Percentiles rank a stretch among this genome's conserved stretches.
Conservation (phyloP, 805 yeast genomes). For the Candida sithepensis region DNA sequence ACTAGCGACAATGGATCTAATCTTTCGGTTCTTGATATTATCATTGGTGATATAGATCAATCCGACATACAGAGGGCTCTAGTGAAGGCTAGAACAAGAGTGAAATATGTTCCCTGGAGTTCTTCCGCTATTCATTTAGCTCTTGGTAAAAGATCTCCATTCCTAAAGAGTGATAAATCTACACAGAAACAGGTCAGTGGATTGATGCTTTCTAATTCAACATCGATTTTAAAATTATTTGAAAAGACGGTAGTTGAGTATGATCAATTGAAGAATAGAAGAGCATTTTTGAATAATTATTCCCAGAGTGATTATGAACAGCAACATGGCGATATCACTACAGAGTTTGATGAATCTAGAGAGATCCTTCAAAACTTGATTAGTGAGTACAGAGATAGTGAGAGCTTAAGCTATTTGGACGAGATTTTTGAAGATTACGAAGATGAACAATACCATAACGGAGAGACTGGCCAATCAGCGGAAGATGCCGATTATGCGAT, state of each 20-base stretch:
- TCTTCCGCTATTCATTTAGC: constrained; percentile 78
- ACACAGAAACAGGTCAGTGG: constrained; percentile 62
- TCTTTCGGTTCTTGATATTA: constrained; percentile 66
- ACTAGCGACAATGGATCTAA: constrained; percentile 42
- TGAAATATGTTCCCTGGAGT: constrained; percentile 83
- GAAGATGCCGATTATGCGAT: constrained; percentile 1
- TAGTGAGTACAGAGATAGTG: constrained; percentile 44
- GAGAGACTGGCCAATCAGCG: not conserved
- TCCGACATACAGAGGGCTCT: constrained; percentile 69
- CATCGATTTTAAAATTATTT: constrained; percentile 67
- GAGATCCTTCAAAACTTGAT: constrained; percentile 32
- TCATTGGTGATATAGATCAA: constrained; percentile 66
- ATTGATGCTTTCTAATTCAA: constrained; percentile 76
- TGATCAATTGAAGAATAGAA: constrained; percentile 72
- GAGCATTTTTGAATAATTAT: constrained; percentile 83
- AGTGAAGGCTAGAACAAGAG: constrained; percentile 58
- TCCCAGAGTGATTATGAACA: constrained; percentile 43
- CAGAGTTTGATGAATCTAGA: constrained; percentile 36
- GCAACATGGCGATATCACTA: constrained; percentile 44
- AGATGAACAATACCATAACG: not conserved
- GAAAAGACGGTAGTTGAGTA: constrained; percentile 68
- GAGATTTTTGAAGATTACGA: constrained; percentile 37
- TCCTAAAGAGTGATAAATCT: constrained; percentile 26
- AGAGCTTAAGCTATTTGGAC: constrained; percentile 41
- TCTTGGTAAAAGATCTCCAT: constrained; percentile 70